Percentiles rank a stretch among this genome's conserved stretches.
Evolutionary conservation across 306 rosid genomes (phyloP).

Genomic region (Potentilla sterilis): DNA sequence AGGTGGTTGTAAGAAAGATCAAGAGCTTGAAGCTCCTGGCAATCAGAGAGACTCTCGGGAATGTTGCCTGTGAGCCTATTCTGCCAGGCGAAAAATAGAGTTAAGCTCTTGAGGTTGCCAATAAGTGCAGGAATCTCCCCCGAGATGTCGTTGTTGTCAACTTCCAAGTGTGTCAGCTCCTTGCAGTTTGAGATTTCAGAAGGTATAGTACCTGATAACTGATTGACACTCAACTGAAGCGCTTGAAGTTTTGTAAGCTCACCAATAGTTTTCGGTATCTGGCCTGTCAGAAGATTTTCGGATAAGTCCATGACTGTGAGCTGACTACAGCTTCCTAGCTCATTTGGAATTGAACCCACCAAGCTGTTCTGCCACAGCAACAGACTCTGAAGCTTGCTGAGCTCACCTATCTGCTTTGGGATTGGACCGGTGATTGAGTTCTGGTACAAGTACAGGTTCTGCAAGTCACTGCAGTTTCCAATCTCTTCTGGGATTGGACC

Average conservation of each 20-base stretch:
- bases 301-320: conserved; percentile 65
- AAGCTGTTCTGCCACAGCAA: conserved; percentile 72
- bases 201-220: conserved; percentile 64
- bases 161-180: conserved; percentile 56
- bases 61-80: conserved; percentile 68
- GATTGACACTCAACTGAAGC: conserved; percentile 79
- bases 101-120: conserved; percentile 70
- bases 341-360: conserved; percentile 65
- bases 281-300: conserved; percentile 65
- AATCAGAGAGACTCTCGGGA: conserved; percentile 67
- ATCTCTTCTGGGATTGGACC: conserved; percentile 92
- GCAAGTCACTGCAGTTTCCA: conserved; percentile 72
- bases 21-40: conserved; percentile 60
- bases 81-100: conserved; percentile 69
- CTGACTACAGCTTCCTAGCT: conserved; percentile 60
- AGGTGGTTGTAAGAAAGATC: conserved; percentile 73
- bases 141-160: conserved; percentile 71
- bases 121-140: conserved; percentile 66
- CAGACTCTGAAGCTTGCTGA: conserved; percentile 54
- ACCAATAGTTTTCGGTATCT: conserved; percentile 66
- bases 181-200: conserved; percentile 62
- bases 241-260: conserved; percentile 58
- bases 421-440: conserved; percentile 64
- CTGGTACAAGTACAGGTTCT: conserved; percentile 64
- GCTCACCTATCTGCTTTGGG: conserved; percentile 59